phyloP scores from a whole-genome alignment of 2,329 filamentous ascomycete species.

The Pyrenochaeta sp. region DNA sequence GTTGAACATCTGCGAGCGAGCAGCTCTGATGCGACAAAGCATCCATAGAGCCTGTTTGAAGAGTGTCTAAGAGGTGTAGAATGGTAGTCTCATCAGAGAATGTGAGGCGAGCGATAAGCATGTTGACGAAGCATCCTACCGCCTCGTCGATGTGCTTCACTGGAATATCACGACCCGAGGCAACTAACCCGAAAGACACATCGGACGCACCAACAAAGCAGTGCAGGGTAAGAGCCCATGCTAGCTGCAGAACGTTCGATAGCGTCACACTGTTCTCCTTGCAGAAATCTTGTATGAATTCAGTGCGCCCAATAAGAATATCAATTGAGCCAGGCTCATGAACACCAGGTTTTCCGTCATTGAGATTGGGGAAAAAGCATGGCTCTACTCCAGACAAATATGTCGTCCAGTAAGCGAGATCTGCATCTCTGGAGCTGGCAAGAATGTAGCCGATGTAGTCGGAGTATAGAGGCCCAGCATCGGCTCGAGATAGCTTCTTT shows the following conservation, averaged over 20 bases:
- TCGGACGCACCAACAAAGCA: constrained; percentile 58
- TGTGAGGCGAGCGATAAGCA: constrained; percentile 61
- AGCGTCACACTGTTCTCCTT: constrained; percentile 55
- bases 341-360: constrained; percentile 45
- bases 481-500: constrained; percentile 48
- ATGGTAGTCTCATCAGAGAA: constrained; percentile 49
- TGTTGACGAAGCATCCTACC: constrained; percentile 64
- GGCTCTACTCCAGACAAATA: constrained; percentile 57
- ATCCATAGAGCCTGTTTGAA: constrained; percentile 58
- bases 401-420: constrained; percentile 56
- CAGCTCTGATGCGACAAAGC: constrained; percentile 60
- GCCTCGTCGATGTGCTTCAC: constrained; percentile 59
- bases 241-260: constrained; percentile 61
- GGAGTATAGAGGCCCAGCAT: constrained; percentile 48
- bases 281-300: constrained; percentile 47
- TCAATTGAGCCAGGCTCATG: constrained; percentile 49
- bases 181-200: constrained; percentile 64
- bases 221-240: constrained; percentile 62
- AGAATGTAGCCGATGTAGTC: constrained; percentile 48
- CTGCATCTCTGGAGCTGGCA: constrained; percentile 37
- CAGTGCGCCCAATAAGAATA: constrained; percentile 47
- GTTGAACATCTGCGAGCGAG: constrained; percentile 52
- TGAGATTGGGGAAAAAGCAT: constrained; percentile 56
- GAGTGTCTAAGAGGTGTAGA: constrained; percentile 51
- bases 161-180: constrained; percentile 63